A percentile compares a stretch with the other conserved stretches of the same genome.
Conservation (phyloP, 176 grass and related monocot species). For the Rhipidocladum racemiflorum region DNA sequence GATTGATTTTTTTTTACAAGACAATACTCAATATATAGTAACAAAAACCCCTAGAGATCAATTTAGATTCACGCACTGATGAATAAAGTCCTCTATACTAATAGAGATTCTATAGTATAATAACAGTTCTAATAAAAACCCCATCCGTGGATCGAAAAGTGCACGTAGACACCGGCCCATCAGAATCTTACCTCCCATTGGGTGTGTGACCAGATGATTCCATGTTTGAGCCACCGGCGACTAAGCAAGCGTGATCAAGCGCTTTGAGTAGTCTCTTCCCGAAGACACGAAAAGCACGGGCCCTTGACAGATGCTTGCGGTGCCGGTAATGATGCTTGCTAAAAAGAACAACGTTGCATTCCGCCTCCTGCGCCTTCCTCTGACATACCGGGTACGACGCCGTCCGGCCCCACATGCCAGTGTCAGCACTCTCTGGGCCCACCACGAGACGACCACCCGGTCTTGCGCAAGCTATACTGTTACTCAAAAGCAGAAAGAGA, state of each 20-base stretch:
- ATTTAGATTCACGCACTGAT: too few species aligned
- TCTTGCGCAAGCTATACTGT: constrained; percentile 48
- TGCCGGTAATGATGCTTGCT: constrained; percentile 39
- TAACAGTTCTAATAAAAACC: too few species aligned
- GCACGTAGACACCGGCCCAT: not conserved
- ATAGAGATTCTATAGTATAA: too few species aligned
- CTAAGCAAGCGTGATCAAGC: not conserved
- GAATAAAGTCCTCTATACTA: too few species aligned
- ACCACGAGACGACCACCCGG: not conserved
- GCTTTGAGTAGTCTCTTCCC: constrained; percentile 39
- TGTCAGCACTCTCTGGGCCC: not conserved
- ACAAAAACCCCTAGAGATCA: too few species aligned
- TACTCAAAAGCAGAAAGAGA: constrained; percentile 27
- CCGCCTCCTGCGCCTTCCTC: not conserved
- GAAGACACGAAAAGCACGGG: constrained; percentile 49
- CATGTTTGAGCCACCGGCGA: not conserved
- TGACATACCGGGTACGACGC: not conserved
- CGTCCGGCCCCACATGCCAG: constrained; percentile 7
- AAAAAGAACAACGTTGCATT: not conserved
- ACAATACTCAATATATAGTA: too few species aligned
- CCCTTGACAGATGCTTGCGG: constrained; percentile 29
- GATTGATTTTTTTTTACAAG: too few species aligned
- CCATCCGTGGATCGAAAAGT: not conserved
- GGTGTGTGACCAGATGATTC: not conserved
- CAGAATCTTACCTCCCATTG: not conserved